Percentiles rank a stretch among this genome's conserved stretches.
Conservation (phyloP, 169 alveolate genomes). For the Plasmodium inui region DNA sequence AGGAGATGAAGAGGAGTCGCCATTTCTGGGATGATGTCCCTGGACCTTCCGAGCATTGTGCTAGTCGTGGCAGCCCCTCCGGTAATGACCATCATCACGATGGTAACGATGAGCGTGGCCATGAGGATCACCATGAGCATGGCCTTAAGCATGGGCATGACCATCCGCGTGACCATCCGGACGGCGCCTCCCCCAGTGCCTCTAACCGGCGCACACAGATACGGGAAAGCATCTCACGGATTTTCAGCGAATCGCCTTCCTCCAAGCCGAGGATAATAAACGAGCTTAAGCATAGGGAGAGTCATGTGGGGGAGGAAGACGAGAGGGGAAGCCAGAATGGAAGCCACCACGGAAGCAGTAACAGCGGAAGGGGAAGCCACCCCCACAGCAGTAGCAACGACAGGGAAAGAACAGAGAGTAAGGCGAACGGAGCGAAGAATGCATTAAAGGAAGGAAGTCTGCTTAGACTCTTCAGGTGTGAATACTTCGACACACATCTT, state of each 20-base stretch:
- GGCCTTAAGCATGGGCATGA: not conserved
- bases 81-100: not conserved
- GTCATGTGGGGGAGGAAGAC: not conserved
- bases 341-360: not conserved
- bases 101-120: not conserved
- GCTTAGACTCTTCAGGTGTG: constrained; percentile 90
- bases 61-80: not conserved
- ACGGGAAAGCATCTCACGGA: constrained; percentile 45
- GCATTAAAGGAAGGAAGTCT: constrained; percentile 87
- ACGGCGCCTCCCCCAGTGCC: not conserved
- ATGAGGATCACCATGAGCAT: not conserved
- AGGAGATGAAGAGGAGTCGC: not conserved
- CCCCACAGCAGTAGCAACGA: not conserved
- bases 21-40: not conserved
- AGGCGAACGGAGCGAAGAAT: constrained; percentile 1
- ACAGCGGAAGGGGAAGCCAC: not conserved
- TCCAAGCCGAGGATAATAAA: constrained; percentile 58
- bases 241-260: constrained; percentile 40
- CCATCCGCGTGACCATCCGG: not conserved
- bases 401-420: not conserved
- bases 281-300: constrained; percentile 5
- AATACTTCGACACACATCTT: constrained; percentile 91
- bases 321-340: not conserved
- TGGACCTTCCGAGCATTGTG: too few relatives aligned
- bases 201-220: not conserved